Evolutionary conservation across 257 asterid genomes (phyloP).

Genomic region (Thymus quinquecostatus): DNA sequence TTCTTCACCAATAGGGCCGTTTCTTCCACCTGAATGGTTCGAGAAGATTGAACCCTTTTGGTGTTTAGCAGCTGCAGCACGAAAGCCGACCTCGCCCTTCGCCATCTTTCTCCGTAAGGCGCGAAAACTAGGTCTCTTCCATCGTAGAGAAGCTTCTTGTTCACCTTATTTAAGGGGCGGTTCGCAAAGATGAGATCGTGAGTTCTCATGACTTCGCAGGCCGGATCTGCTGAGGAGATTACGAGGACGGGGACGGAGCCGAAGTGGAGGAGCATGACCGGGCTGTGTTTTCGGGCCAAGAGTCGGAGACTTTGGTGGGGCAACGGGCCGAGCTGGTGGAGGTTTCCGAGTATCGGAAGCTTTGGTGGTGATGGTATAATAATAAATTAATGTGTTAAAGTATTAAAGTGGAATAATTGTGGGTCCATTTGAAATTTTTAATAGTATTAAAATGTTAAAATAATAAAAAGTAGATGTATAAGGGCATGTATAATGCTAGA

Average conservation of each 20-base stretch:
- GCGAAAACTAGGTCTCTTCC: not conserved
- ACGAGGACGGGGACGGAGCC: not conserved
- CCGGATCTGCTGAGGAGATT: not conserved
- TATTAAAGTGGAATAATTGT: too few species aligned
- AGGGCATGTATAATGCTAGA: too few species aligned
- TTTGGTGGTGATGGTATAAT: not conserved
- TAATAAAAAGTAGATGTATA: too few species aligned
- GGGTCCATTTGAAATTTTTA: too few species aligned
- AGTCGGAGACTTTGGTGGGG: not conserved
- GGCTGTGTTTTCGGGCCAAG: constrained; percentile 8
- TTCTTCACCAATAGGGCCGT: not conserved
- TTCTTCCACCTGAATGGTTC: not conserved
- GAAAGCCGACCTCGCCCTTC: not conserved
- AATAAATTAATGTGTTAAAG: too few species aligned
- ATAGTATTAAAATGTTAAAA: too few species aligned
- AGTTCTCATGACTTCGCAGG: constrained; percentile 4
- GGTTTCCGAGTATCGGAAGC: constrained; percentile 8
- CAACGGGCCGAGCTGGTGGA: constrained; percentile 5
- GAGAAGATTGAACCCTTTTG: constrained; percentile 5
- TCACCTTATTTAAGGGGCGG: not conserved
- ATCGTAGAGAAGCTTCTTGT: not conserved
- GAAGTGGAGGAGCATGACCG: constrained; percentile 11
- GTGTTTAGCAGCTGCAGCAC: not conserved
- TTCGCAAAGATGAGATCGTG: not conserved
- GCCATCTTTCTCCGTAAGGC: not conserved